Evolutionary conservation across 1,284 basidiomycete genomes (phyloP), one percentile per base, ranked within the genome.

Genomic region (Ceratobasidium sp.): DNA sequence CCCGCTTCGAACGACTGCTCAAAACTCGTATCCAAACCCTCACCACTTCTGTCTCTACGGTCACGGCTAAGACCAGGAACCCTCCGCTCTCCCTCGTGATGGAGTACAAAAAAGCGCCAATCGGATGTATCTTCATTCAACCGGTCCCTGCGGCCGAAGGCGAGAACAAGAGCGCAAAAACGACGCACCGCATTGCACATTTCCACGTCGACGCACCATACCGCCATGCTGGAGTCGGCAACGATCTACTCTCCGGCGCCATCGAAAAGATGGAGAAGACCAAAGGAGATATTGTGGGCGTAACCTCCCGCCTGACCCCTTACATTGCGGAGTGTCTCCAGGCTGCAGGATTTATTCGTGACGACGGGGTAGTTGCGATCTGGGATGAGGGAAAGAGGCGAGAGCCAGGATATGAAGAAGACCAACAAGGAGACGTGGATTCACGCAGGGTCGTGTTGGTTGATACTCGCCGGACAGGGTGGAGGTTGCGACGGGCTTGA

Each of bases 161-260:
- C 35, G 35, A 38, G 35, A 38, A 38, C 35, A 38, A 38, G 35
- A 41, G 18, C 30, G 55, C 38, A 41, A 43, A 44, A 14, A 14
- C 61, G 14, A 35, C 14, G 26, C 49, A 71, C 18, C 55, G 55
- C 26, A 35, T 71, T 11, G 38, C 67, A 28, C 32, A 59, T 35
- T 71, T 71, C 46, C 55, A 71, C 55, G 67, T 71, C 46, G 67
- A 71, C 32, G 18, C 55, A 2, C 67, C 67, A n/a, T 71, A 71
- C 41, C 67, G 67, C 16, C 67, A 6, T 23, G 32, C 55, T 18
- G 67, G 67, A 35, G 67, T 71, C 32, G 67, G 67, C 7, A 32
- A 59, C 21, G 67, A 71, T 44, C 47, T 71, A 11, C 44, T 71
- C 21, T 47, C 44, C 2, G 21, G 13, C 30, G 67, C 28, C 6